Base-by-base conservation (phyloP, 2,329 filamentous ascomycete genomes). In the Neoarthrinium moseri region DNA sequence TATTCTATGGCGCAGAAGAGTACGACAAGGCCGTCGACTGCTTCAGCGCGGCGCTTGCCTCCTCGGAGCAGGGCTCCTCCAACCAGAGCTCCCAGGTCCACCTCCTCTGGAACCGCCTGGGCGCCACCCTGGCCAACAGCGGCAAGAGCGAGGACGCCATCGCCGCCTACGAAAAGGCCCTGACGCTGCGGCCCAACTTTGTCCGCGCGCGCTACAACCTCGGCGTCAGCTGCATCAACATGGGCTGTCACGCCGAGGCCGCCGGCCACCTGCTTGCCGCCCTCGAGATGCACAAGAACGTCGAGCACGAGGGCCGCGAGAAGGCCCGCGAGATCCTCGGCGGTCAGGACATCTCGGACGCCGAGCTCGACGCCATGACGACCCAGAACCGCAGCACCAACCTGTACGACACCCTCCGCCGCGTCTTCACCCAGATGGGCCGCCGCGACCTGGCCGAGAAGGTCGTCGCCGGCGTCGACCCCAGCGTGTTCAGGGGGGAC, bases 11-110 rank as follows among this genome's bases (percentile, higher is more conserved):
- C 42, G 91, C 89, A 23, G 94, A 99, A 69, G 92, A 97, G 63
- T 97, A 96, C 72, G 89, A 94, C 64, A 99, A 99, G 73, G 94
- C 94, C 1, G 92, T 99, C 29, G 94, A 99, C 73, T 99, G 95
- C 75, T 99, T 99, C 80, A 88, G 87, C 46, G 86, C 92, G 1
- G 92, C 95, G 1, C 81, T 99, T 20, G 88, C 89, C 48, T 89
- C 84, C 20, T 90, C 89, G 1, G 91, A 96, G 67, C 80, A 84
- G 27, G 94, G 94, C 48, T 82, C 83, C 7, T 87, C 84, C 49
- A 97, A 96, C 70, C 85, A 89, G 51, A 83, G 84, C 58, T 85
- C 87, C 59, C 91, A 96, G 68, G 75, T 96, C 1, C 94, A 97
- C 63, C 81, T 99, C 17, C 83, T 99, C 23, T 99, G 94, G 94